These are phyloP conservation scores for Glycyrrhiza uralensis DNA, from an alignment of 306 rosid genomes.

Conservation along the genomic window DNA sequence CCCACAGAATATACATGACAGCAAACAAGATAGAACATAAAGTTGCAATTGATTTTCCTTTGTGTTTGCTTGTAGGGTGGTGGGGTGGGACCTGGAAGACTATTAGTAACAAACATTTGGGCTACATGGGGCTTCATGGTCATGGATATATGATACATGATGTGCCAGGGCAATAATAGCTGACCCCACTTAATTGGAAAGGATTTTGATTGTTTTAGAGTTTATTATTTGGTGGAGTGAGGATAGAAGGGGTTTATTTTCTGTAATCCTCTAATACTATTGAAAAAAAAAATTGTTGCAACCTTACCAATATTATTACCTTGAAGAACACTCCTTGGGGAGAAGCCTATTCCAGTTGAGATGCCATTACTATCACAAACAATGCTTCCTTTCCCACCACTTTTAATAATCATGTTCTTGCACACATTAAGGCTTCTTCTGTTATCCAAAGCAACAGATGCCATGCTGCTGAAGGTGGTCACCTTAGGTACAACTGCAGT, in stretches of 20 bases:
- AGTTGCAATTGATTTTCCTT: not conserved
- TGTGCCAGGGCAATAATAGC: not conserved
- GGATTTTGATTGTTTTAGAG: not conserved
- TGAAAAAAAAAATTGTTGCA: not conserved
- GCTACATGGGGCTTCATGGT: too few species aligned
- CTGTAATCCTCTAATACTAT: not conserved
- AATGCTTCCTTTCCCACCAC: slow-evolving; percentile 27
- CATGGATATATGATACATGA: not conserved
- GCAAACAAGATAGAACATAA: not conserved
- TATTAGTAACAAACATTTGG: not conserved
- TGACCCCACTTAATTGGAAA: not conserved
- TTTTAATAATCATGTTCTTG: slow-evolving; percentile 18
- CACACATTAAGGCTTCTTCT: not conserved
- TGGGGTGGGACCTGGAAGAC: not conserved
- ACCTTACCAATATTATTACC: slow-evolving; percentile 33
- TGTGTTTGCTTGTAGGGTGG: not conserved
- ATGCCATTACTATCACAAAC: slow-evolving; percentile 23
- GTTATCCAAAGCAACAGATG: not conserved
- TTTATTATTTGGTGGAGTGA: not conserved
- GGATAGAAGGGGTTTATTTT: not conserved
- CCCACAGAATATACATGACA: not conserved
- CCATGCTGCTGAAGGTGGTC: not conserved
- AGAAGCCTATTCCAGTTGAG: slow-evolving; percentile 52
- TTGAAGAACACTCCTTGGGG: slow-evolving; percentile 81
- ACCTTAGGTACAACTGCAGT: slow-evolving; percentile 11